Percentiles rank a stretch among this genome's conserved stretches.
Evolutionary conservation across 2,329 filamentous ascomycete genomes (phyloP).

Genomic region (Lasiodiplodia theobromae): DNA sequence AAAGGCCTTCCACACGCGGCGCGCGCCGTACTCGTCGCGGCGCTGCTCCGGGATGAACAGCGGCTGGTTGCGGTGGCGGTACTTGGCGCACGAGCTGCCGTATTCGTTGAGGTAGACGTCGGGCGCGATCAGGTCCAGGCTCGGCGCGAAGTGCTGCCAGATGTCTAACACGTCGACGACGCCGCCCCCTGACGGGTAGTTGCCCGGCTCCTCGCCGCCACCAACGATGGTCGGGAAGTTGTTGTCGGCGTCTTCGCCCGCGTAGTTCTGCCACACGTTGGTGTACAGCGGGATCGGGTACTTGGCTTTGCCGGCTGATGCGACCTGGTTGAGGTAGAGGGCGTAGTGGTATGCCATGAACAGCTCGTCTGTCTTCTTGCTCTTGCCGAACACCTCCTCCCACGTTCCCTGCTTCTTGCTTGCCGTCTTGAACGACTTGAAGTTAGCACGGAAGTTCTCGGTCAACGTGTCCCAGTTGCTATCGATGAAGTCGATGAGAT

Average conservation of each 20-base stretch:
- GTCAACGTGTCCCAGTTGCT: slow-evolving; percentile 32
- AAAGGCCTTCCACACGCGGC: slow-evolving; percentile 53
- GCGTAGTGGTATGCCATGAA: slow-evolving; percentile 59
- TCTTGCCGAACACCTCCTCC: slow-evolving; percentile 51
- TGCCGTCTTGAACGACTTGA: slow-evolving; percentile 38
- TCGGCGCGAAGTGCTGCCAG: slow-evolving; percentile 52
- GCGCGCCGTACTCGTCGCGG: slow-evolving; percentile 55
- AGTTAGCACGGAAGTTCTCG: slow-evolving; percentile 38
- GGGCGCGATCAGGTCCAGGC: slow-evolving; percentile 56
- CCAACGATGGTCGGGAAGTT: slow-evolving; percentile 49
- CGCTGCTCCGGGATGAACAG: slow-evolving; percentile 63
- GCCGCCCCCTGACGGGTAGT: slow-evolving; percentile 58
- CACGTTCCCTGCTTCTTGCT: slow-evolving; percentile 40
- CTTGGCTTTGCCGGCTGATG: slow-evolving; percentile 49
- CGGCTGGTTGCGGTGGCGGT: slow-evolving; percentile 53
- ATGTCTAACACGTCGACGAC: slow-evolving; percentile 54
- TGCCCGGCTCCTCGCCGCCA: slow-evolving; percentile 53
- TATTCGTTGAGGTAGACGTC: slow-evolving; percentile 61
- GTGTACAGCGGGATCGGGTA: slow-evolving; percentile 55
- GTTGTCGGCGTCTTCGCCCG: slow-evolving; percentile 42
- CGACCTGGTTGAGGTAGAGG: slow-evolving; percentile 51
- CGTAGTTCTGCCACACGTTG: slow-evolving; percentile 57
- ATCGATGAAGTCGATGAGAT: slow-evolving; percentile 44
- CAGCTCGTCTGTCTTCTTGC: slow-evolving; percentile 51
- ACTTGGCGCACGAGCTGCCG: slow-evolving; percentile 52